These are phyloP conservation scores for Venturia asperata DNA, from an alignment of 2,329 filamentous ascomycete genomes.

Conservation along the genomic window DNA sequence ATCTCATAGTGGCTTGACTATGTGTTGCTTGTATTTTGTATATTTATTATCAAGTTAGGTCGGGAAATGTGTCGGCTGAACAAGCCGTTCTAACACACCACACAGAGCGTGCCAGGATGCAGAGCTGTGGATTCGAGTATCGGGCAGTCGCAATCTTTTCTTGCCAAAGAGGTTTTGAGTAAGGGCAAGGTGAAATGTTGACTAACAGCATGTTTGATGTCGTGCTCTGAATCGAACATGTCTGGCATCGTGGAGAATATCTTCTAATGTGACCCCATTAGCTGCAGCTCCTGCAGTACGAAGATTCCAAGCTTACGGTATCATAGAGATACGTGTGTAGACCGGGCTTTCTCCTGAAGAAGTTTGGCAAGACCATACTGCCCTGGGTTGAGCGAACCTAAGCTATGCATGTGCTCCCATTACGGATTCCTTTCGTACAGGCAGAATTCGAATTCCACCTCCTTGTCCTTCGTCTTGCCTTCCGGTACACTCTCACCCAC, in stretches of 20 bases:
- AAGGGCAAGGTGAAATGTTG: not conserved
- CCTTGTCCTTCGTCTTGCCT: constrained; percentile 55
- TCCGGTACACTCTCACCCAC: constrained; percentile 57
- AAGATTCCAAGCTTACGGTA: not conserved
- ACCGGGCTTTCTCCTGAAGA: not conserved
- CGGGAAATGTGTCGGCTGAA: not conserved
- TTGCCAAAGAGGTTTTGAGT: not conserved
- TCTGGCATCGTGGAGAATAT: not conserved
- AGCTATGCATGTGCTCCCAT: not conserved
- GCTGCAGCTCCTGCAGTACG: not conserved
- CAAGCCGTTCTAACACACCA: not conserved
- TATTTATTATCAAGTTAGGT: not conserved
- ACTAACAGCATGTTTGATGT: not conserved
- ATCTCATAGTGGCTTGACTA: no score
- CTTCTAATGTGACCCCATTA: not conserved
- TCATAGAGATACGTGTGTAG: not conserved
- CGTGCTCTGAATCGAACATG: not conserved
- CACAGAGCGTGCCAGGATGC: not conserved
- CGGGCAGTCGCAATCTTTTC: not conserved
- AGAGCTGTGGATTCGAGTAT: not conserved
- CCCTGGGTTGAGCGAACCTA: not conserved
- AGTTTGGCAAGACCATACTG: not conserved
- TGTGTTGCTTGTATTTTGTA: no score
- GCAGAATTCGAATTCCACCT: constrained; percentile 61
- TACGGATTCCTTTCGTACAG: constrained; percentile 53